These are phyloP conservation scores for Miscanthus lutarioriparius DNA, from an alignment of 176 grass and related monocot species.

Conservation along the genomic window DNA sequence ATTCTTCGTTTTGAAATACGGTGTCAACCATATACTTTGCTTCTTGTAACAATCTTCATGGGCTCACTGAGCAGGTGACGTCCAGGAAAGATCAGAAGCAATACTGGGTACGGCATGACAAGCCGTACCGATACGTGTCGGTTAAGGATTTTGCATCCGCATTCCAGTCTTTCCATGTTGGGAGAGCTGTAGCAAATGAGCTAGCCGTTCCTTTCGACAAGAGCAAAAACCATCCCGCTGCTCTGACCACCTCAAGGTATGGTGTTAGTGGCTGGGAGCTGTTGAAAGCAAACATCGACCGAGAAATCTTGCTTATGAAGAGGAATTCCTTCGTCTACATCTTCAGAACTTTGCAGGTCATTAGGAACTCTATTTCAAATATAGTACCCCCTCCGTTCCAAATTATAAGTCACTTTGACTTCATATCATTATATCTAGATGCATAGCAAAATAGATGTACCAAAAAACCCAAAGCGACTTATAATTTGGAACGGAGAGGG, in stretches of 20 bases:
- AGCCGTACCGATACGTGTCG: conserved; percentile 55
- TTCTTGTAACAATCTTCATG: background rate
- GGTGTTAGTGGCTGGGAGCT: conserved; percentile 63
- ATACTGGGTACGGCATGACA: conserved; percentile 57
- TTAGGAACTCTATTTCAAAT: background rate
- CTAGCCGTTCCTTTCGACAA: conserved; percentile 64
- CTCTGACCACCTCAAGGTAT: conserved; percentile 69
- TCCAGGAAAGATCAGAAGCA: conserved; percentile 79
- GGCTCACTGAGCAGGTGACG: conserved; percentile 41
- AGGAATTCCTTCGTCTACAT: conserved; percentile 94
- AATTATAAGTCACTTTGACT: no score
- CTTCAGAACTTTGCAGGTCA: conserved; percentile 75
- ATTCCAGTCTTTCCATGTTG: conserved; percentile 61
- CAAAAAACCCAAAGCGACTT: no score
- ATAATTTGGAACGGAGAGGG: no score
- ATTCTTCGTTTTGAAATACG: background rate
- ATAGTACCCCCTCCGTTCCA: no score
- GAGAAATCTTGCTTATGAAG: conserved; percentile 91
- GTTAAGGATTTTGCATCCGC: conserved; percentile 55
- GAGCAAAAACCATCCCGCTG: conserved; percentile 69
- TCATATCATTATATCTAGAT: no score
- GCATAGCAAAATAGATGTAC: no score
- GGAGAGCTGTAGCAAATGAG: conserved; percentile 48
- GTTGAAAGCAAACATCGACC: conserved; percentile 65
- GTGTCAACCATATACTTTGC: background rate